Base-by-base conservation (phyloP, 202 grass and related monocot species). In the Digitaria exilis region DNA sequence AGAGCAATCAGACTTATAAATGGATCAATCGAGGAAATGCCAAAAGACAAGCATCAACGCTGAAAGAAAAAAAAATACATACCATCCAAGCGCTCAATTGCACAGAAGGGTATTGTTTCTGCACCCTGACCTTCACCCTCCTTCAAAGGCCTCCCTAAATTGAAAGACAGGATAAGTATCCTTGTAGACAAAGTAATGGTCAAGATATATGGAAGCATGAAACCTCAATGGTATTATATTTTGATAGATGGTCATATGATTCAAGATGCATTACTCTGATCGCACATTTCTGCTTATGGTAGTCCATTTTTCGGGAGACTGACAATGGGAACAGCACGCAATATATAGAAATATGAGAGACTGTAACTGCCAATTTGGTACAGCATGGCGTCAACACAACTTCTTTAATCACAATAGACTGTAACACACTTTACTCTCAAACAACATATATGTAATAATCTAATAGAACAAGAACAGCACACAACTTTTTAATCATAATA, bases 51-150 rank as follows among this genome's bases (percentile, higher is more conserved):
- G 13, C 42, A 76, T 32, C 4, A 19, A 80, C 29, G 3, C 4
- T 24, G 7, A 31, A 68, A 69, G 15, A 29, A 73, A 73, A 71
- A 65, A 54, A 32, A n/a, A n/a, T n/a, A n/a, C 68, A 18, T 83
- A 96, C 96, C 96, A 92, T 98, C 93, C 96, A 98, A 82, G 96
- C 81, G 57, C 91, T 92, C 87, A 98, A 80, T 35, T 98, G 96
- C 61, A 98, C 92, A 11, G 96, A 91, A 34, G 87, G 89, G 82
- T 98, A 96, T 45, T 96, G 82, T 59, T 96, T 98, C 89, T 78
- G 92, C 1, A 96, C 85, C 88, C 88, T 94, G 39, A 69, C 71
- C 54, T 90, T 94, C 49, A 95, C 92, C n/a, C 71, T 98, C 82
- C 32, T 78, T 77, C 45, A 90, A 96, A 69, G 93, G 93, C 73